Base-by-base conservation (phyloP, 768 basidiomycete genomes). In the Glaciozyma martinii region DNA sequence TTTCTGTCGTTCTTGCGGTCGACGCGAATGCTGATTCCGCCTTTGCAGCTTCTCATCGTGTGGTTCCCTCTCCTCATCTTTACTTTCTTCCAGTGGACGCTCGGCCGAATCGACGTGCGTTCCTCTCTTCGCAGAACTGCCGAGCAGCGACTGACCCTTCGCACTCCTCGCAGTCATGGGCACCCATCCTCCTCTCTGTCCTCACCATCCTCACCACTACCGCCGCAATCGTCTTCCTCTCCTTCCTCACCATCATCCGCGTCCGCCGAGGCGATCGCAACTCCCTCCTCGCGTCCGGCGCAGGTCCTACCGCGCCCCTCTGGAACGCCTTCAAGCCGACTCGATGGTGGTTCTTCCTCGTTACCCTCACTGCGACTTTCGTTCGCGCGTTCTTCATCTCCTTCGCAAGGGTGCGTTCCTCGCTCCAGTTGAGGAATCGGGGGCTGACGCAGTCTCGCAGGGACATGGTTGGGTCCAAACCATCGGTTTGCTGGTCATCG, bases 61-160 rank as follows among this genome's bases (percentile, higher is more conserved):
- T 79, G 84, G 69, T 78, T 83, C 57, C 93, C 93, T 13, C 78
- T 90, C 64, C 76, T 84, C 66, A 82, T 87, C 66, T 89, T 95
- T 70, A 80, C 83, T 12, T 82, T 95, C 73, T 91, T 86, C 76
- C 92, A 97, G 76, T 97, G 92, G 89, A 89, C 88, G 1, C 53
- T 70, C 50, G 68, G 68, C 0, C 40, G 53, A 0, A 25, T 23
- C 16, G 68, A 70, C 23, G 68, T 70, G 32, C 44, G 68, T 37
- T 2, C 5, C 16, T 25, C 40, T 1, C n/a, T 29, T n/a, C 42
- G n/a, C 8, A 10, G 21, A 15, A 3, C 40, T 21, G 5, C 1
- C 0, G 8, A 1, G 18, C 30, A 3, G 9, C 19, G n/a, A n/a
- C 6, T 33, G 18, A 2, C 12, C 23, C 47, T 61, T 4, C 25